Evolutionary conservation across 495 filamentous ascomycete species (phyloP).

Genomic region (Tuber borchii): DNA sequence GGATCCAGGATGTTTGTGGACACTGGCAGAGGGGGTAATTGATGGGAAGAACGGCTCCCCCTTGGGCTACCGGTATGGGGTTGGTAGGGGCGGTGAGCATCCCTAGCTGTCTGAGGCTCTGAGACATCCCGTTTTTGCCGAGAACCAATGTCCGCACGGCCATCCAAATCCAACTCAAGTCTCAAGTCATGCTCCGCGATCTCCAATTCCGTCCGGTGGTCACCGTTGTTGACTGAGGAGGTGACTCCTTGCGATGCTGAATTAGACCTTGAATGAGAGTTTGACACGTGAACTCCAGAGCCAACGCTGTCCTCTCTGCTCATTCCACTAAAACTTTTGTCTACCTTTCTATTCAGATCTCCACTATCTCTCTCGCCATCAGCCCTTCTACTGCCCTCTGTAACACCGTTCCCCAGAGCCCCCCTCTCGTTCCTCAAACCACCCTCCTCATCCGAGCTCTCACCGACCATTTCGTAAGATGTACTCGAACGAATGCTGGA

Average conservation of each 20-base stretch:
- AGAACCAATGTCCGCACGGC: constrained; percentile 29
- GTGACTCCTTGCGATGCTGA: constrained; percentile 11
- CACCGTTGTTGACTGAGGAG: constrained; percentile 10
- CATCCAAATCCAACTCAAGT: constrained; percentile 30
- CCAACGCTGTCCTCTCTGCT: constrained; percentile 14
- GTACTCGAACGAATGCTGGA: constrained; percentile 26
- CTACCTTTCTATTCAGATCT: not conserved
- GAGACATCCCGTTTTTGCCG: constrained; percentile 32
- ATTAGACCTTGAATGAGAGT: not conserved
- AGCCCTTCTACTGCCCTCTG: not conserved
- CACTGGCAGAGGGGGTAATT: constrained; percentile 14
- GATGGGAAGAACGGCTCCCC: constrained; percentile 14
- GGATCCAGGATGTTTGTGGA: constrained; percentile 12
- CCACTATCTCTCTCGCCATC: not conserved
- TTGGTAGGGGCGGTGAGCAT: constrained; percentile 14
- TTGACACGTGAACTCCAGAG: constrained; percentile 19
- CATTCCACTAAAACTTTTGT: constrained; percentile 11
- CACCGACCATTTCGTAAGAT: constrained; percentile 35
- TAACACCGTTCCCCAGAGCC: constrained; percentile 7
- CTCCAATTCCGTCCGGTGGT: constrained; percentile 18
- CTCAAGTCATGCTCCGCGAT: constrained; percentile 17
- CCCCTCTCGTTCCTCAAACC: not conserved
- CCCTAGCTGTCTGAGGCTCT: constrained; percentile 15
- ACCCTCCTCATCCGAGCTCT: constrained; percentile 21
- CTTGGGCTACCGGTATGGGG: constrained; percentile 19